A percentile compares a stretch with the other conserved stretches of the same genome.
Conservation (phyloP, 352 stramenopile species). For the Albugo laibachii region DNA sequence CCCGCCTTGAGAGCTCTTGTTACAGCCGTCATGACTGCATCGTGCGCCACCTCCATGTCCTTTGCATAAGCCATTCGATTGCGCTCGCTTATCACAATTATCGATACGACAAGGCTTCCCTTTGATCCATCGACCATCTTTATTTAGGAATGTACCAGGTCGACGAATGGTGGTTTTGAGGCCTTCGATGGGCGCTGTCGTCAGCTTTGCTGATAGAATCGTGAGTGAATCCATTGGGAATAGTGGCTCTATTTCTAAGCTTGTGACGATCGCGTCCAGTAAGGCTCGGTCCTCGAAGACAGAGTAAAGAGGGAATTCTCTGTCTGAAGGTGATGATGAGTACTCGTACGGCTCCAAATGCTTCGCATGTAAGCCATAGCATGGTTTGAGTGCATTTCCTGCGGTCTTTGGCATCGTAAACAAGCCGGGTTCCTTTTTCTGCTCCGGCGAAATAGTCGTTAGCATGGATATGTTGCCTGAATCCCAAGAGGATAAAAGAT, state of each 20-base stretch:
- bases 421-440: too few relatives aligned
- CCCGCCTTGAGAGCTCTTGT: constrained; percentile 51
- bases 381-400: too few relatives aligned
- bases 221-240: too few relatives aligned
- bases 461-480: too few relatives aligned
- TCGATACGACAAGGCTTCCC: constrained; percentile 59
- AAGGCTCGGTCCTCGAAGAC: constrained; percentile 62
- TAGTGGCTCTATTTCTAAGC: constrained; percentile 25
- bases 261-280: constrained; percentile 62
- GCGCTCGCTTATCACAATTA: constrained; percentile 50
- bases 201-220: too few relatives aligned
- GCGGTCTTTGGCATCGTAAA: too few relatives aligned
- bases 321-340: background rate
- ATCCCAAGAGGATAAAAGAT: too few relatives aligned
- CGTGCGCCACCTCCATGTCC: constrained; percentile 55
- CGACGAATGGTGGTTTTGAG: constrained; percentile 16
- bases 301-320: constrained; percentile 34
- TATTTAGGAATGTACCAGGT: constrained; percentile 71
- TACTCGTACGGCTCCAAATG: too few relatives aligned
- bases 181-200: too few relatives aligned
- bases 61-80: constrained; percentile 67
- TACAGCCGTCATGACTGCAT: constrained; percentile 52
- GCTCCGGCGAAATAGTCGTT: too few relatives aligned
- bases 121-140: constrained; percentile 78
- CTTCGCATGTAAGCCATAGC: too few relatives aligned